Conservation (phyloP, 352 stramenopile genomes). For the Phytopythium helicoides region DNA sequence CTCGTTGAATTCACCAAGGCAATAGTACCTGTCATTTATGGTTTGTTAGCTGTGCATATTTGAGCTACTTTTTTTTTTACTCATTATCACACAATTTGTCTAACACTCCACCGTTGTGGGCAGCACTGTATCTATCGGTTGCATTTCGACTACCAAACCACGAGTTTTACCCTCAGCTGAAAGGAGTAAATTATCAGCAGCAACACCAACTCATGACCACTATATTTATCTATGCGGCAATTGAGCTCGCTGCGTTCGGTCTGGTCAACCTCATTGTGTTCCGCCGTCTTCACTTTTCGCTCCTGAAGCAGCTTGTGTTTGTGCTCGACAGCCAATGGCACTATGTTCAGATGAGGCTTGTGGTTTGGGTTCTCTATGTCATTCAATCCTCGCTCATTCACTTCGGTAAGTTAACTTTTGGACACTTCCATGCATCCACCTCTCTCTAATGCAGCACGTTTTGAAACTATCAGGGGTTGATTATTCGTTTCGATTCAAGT, state of each 20-base stretch:
- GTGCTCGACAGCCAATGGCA: constrained; percentile 20
- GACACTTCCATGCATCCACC: too few relatives aligned
- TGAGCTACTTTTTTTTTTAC: constrained; percentile 7
- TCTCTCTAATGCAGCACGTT: too few relatives aligned
- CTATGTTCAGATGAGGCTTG: constrained; percentile 21
- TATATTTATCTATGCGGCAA: constrained; percentile 15
- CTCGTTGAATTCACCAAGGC: constrained; percentile 24
- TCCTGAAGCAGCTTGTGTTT: constrained; percentile 26
- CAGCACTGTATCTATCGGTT: not conserved
- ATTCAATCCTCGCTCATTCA: constrained; percentile 28
- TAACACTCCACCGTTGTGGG: too few relatives aligned
- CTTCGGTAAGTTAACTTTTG: constrained; percentile 20
- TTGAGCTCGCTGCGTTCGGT: constrained; percentile 18
- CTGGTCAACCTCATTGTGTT: constrained; percentile 14
- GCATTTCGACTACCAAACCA: constrained; percentile 25
- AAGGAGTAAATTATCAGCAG: constrained; percentile 1
- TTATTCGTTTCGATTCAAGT: too few relatives aligned
- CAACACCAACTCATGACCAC: constrained; percentile 8
- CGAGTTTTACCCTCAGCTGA: constrained; percentile 15
- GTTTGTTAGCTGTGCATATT: constrained; percentile 11
- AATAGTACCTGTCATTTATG: constrained; percentile 18
- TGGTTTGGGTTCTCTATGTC: constrained; percentile 32
- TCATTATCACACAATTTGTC: too few relatives aligned
- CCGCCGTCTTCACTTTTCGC: constrained; percentile 16
- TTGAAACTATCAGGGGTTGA: too few relatives aligned